Base-by-base conservation (phyloP, 108 stramenopile genomes). In the Skeletonema grethae region DNA sequence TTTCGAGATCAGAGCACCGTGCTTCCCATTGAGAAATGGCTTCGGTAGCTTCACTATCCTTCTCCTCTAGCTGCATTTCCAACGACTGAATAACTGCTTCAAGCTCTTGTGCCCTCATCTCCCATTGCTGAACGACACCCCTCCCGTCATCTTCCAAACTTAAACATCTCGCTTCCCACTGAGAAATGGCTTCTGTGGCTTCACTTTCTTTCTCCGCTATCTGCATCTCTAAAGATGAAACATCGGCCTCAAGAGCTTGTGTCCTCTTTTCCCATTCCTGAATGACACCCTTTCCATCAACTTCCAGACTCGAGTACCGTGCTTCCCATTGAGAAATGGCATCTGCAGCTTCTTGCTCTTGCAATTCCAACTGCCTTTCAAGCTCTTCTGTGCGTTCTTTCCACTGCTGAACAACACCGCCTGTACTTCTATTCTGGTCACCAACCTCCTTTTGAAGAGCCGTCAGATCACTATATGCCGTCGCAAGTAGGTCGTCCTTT, bases 291-390 rank as follows among this genome's bases (percentile, higher is more conserved):
- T 72, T 77, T 57, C 65, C 76, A 65, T 38, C 60, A 29, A 43
- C 71, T 55, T 82, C 80, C 11, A 77, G 25, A 55, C 70, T 48
- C 61, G 85, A 83, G 50, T 63, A 86, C 18, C 79, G 41, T 31
- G 57, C 61, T 61, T 87, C 80, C 88, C 87, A 90, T 63, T 79
- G 66, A 9, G 72, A 73, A 59, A 92, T 88, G 0, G 80, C 87
- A 16, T 80, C 76, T n/a, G 75, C 46, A 12, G 88, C 87, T 62
- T 88, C 91, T 12, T 79, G 65, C 55, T 86, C 79, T 69, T 86
- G 86, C 25, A 82, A 77, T 55, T 70, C 55, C 24, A 89, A 48
- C 60, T 87, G 78, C 11, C 50, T 41, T 64, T 85, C 64, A 28
- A 86, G 38, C 31, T 34, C 61, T 32, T 84, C 67, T 24, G 57